Evolutionary conservation across 306 rosid genomes (phyloP).

Genomic region (Quercus engelmannii): DNA sequence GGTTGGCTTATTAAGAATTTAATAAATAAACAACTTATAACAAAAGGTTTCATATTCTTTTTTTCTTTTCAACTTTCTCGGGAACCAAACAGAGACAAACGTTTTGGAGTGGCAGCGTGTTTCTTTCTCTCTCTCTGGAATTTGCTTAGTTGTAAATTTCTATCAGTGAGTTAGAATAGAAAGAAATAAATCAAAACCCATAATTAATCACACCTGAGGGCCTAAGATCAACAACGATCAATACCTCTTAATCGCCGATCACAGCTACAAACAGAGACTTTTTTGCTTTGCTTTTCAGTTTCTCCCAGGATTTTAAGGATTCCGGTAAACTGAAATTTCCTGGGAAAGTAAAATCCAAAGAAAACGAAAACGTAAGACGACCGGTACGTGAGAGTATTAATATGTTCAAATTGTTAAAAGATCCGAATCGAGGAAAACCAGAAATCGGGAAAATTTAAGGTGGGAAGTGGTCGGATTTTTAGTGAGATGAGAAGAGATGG

Average conservation of each 20-base stretch:
- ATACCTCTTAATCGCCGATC: slow-evolving; percentile 36
- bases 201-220: slow-evolving; percentile 23
- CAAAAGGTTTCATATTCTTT: background rate
- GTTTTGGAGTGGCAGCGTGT: background rate
- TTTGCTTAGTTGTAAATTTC: background rate
- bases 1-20: background rate
- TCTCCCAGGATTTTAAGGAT: slow-evolving; percentile 4
- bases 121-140: background rate
- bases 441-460: background rate
- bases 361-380: background rate
- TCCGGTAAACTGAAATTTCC: slow-evolving; percentile 6
- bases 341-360: background rate
- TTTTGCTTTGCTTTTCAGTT: background rate
- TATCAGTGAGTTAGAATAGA: background rate
- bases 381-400: background rate
- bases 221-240: slow-evolving; percentile 15
- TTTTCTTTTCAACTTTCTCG: background rate
- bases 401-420: background rate
- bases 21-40: background rate
- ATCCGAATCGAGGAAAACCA: slow-evolving; percentile 14
- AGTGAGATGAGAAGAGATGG: background rate
- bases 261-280: slow-evolving; percentile 18
- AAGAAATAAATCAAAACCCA: slow-evolving; percentile 6
- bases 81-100: background rate
- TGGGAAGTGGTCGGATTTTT: background rate